Evolutionary conservation across 352 stramenopile genomes (phyloP).

Genomic region (Peronospora destructor): DNA sequence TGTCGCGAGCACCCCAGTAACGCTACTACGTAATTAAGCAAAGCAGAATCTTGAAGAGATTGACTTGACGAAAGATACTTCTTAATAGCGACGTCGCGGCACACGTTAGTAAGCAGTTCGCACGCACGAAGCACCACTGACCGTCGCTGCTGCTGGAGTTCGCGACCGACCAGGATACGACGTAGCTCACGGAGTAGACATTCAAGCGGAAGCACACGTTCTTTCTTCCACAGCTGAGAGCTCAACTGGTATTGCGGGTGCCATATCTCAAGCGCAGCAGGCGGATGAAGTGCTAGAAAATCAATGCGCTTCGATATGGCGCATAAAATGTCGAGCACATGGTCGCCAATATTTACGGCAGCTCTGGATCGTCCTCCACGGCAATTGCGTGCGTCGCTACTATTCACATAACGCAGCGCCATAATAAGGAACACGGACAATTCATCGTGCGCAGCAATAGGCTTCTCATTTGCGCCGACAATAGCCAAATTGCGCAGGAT

Average conservation of each 20-base stretch:
- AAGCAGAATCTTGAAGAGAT: slow-evolving; percentile 33
- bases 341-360: slow-evolving; percentile 49
- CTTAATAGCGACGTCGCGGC: slow-evolving; percentile 44
- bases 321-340: slow-evolving; percentile 71
- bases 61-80: slow-evolving; percentile 36
- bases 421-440: slow-evolving; percentile 58
- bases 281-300: slow-evolving; percentile 55
- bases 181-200: slow-evolving; percentile 51
- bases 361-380: slow-evolving; percentile 19
- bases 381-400: slow-evolving; percentile 19
- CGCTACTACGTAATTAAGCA: slow-evolving; percentile 49
- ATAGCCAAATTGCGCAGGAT: slow-evolving; percentile 75
- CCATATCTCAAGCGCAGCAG: slow-evolving; percentile 46
- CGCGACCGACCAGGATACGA: slow-evolving; percentile 31
- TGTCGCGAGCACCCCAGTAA: slow-evolving; percentile 46
- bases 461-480: slow-evolving; percentile 61
- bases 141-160: slow-evolving; percentile 34
- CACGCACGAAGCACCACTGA: slow-evolving; percentile 56
- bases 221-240: slow-evolving; percentile 54
- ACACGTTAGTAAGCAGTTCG: slow-evolving; percentile 56
- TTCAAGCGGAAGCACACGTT: slow-evolving; percentile 52
- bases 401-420: slow-evolving; percentile 39
- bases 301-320: slow-evolving; percentile 65
- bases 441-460: slow-evolving; percentile 58
- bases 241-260: slow-evolving; percentile 54